Base-by-base conservation (phyloP, 331 rosid genomes). In the Saraca asoca region DNA sequence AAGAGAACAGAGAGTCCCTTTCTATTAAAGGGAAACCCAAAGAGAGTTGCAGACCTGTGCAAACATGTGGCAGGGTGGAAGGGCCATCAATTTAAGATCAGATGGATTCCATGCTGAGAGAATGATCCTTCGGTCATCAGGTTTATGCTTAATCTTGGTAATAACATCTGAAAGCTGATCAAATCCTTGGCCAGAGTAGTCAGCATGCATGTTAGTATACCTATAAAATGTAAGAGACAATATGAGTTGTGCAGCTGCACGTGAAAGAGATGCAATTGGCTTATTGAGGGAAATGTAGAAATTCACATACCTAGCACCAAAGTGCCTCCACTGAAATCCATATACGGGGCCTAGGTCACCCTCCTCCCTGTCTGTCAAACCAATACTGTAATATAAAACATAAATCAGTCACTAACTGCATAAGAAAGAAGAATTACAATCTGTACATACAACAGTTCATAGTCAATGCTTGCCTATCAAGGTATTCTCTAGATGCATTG, bases 61-160 rank as follows among this genome's bases (percentile, higher is more conserved):
- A 82, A 90, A 90, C 96, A 90, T 94, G 84, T 94, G 99, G 79
- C 99, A 94, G 35, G 99, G 97, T 16, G 99, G 99, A 59, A 94
- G 99, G 59, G 99, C 96, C 99, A 94, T 88, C 74, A 82, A 77
- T 78, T 86, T 88, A 64, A 94, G 92, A 85, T 94, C 99, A 49
- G 90, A 70, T 39, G 99, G 96, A 85, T 90, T 90, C 99, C 99
- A 94, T 0, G 99, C 97, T 18, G 97, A 90, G 69, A 94, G 91
- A 69, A 94, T 83, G 63, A 94, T 94, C 70, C 99, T 81, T 33
- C 99, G 88, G 65, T 90, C 97, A 75, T 81, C 80, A 5, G 99
- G 97, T 61, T 90, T 88, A 71, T 85, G 81, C 79, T 90, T 88
- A 61, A 94, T 83, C 87, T 88, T 94, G 81, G 86, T 61, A 79